Evolutionary conservation across 192 early-diverging fungal species (phyloP), one percentile per base, ranked within the genome.

Genomic region (Entomortierella beljakovae): DNA sequence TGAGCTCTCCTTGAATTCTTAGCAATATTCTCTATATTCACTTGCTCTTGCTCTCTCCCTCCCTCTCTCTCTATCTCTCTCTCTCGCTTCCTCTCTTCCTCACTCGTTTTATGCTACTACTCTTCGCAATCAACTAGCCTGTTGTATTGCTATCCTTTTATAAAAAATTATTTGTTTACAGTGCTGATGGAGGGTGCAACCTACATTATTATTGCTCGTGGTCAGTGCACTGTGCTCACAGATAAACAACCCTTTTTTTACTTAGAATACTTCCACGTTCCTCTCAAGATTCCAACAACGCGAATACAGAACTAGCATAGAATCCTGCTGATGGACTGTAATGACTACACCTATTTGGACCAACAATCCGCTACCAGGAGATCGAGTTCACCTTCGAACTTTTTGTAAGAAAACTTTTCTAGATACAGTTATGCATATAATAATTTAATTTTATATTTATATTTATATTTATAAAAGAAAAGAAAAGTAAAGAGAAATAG

Each of bases 301-400:
- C 5, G 20, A 46, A 46, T 11, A 46, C 53, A 38, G 29, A 54
- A 31, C 43, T 16, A 69, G 22, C 23, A 9, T 29, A n/a, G 13
- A 32, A 54, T 29, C 34, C 46, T 57, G 57, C 64, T 50, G 40
- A 74, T 74, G 71, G 49, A 57, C 56, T 66, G 63, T 63, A 23
- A 60, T 75, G 63, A 51, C 25, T 58, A 61, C 50, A n/a, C 29
- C 23, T 35, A 31, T 1, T 28, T 34, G 18, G 49, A 23, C 13
- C 51, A 29, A 43, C 57, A 62, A 18, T 28, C 53, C 28, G 16
- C 23, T 64, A 4, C 10, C 26, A 8, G 13, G 37, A 40, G 20
- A 26, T 33, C 22, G 20, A 66, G 38, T 56, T 16, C 53, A 32
- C 22, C 26, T 38, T 35, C 38, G 3, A 18, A 66, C 33, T 37